Conservation (phyloP, 176 grass and related monocot species). For the Carex parvula region DNA sequence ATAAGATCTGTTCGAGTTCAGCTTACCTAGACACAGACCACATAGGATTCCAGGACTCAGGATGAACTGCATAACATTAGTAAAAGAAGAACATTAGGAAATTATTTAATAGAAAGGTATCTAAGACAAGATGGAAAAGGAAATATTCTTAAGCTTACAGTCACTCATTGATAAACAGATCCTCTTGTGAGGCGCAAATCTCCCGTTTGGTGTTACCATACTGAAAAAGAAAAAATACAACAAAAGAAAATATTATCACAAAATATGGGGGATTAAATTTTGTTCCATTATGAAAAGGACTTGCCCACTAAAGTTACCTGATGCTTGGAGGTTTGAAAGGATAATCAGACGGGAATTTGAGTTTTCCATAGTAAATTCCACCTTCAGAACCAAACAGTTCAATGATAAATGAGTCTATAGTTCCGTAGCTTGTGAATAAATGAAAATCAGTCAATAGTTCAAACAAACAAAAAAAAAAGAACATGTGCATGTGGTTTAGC, state of each 20-base stretch:
- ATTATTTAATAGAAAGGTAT: background rate
- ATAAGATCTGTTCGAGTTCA: constrained; percentile 11
- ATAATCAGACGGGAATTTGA: constrained; percentile 94
- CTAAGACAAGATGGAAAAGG: background rate
- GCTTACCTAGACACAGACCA: constrained; percentile 95
- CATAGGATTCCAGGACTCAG: constrained; percentile 99
- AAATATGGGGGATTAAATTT: background rate
- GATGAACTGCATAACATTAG: constrained; percentile 70
- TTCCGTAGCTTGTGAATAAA: background rate
- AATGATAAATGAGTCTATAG: constrained; percentile 7
- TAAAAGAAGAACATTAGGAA: constrained; percentile 6
- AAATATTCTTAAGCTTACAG: constrained; percentile 54
- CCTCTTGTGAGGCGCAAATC: constrained; percentile 87
- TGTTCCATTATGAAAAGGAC: background rate
- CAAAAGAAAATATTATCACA: constrained; percentile 14
- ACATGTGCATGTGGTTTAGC: background rate
- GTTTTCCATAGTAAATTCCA: constrained; percentile 97
- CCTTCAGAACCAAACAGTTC: constrained; percentile 35
- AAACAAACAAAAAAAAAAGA: background rate
- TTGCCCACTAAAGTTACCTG: constrained; percentile 44
- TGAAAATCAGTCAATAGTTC: background rate
- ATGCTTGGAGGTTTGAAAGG: constrained; percentile 97
- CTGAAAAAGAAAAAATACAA: constrained; percentile 42
- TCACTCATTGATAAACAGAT: constrained; percentile 99
- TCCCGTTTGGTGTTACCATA: constrained; percentile 93